Evolutionary conservation across 495 filamentous ascomycete species (phyloP).

Genomic region (Halenospora varia): DNA sequence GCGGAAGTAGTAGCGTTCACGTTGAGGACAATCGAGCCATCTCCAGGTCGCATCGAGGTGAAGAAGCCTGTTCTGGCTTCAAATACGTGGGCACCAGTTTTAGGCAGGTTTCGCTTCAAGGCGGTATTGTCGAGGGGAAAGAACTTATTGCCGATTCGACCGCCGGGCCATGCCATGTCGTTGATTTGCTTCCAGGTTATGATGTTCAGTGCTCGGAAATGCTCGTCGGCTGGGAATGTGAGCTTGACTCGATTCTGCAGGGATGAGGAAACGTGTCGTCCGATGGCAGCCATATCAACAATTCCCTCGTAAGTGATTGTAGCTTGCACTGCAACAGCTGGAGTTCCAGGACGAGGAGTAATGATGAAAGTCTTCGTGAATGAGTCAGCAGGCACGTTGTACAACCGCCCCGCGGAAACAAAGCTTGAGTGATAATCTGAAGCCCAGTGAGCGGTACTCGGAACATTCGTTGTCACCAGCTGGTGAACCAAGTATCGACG

Average conservation of each 20-base stretch:
- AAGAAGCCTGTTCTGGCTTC: background rate
- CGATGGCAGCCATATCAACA: background rate
- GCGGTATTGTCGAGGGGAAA: background rate
- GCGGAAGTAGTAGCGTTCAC: slow-evolving; percentile 1
- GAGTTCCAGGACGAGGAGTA: background rate
- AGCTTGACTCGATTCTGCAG: background rate
- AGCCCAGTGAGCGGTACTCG: background rate
- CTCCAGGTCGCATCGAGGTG: background rate
- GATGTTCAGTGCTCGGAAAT: background rate
- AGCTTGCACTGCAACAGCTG: background rate
- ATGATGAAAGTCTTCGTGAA: background rate
- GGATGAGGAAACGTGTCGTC: background rate
- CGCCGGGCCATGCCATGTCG: background rate
- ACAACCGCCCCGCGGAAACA: background rate
- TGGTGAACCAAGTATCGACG: background rate
- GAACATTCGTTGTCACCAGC: background rate
- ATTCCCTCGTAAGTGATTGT: background rate
- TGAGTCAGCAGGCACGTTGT: background rate
- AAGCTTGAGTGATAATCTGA: background rate
- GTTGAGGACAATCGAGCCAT: background rate
- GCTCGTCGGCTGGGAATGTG: background rate
- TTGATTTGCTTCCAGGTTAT: background rate
- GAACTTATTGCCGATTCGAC: background rate
- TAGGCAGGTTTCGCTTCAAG: background rate
- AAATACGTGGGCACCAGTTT: background rate